Evolutionary conservation across 345 rosid species (phyloP), one percentile per base, ranked within the genome.

Genomic region (Rhodomyrtus tomentosa): DNA sequence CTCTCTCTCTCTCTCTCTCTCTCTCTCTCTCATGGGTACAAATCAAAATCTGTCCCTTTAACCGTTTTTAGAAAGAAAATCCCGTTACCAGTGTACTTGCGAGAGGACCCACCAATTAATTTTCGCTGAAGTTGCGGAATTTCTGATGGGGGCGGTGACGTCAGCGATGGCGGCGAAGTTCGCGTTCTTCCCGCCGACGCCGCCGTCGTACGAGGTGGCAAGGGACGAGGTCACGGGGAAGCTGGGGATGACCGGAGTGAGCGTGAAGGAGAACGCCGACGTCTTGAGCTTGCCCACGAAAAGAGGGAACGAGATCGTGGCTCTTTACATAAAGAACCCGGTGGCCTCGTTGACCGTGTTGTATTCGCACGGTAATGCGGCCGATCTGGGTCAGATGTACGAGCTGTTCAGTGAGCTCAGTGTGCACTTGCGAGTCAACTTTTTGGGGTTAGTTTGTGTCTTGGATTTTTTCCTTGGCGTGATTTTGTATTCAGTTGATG

Each of bases 301-400:
- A 93, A 91, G 94, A 85, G 96, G 99, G 87, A 96, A 93, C 87
- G 92, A 89, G 83, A 94, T 95, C 84, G 96, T 93, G 82, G 98
- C 96, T 42, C 90, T 96, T 84, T 96, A 93, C 87, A 87, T 95
- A 56, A 92, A 91, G 92, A 96, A 95, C 80, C 95, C 94, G 48
- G 72, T 89, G 20, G 99, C 99, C n/a, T 85, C 92, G 36, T 90
- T 95, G 84, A 95, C 99, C 6, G 55, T 95, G 56, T 92, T 95
- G 24, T 95, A 95, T 86, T 95, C 99, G 3, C 99, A 96, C 51
- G 99, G 99, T 18, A 96, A 96, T 89, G 99, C 99, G 12, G 99
- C 98, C 54, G 99, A 96, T 94, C 93, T 96, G 83, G 98, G 98
- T 6, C 98, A 96, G 90, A 93, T 95, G 95, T 92, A 88, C 83